phyloP scores from a whole-genome alignment of 2,329 filamentous ascomycete species.

The Fusarium mexicanum region DNA sequence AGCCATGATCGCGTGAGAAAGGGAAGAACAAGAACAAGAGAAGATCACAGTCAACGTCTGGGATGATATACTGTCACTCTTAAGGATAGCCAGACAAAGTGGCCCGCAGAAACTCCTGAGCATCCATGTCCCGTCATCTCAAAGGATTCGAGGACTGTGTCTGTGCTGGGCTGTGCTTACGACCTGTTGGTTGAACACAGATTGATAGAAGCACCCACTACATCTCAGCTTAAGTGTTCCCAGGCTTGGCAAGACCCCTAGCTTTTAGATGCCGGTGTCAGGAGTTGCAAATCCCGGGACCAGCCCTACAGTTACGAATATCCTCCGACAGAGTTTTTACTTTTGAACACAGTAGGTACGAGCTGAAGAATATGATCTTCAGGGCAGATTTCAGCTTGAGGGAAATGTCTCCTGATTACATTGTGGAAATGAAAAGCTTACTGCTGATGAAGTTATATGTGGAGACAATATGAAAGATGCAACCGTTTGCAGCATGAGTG shows the following conservation, averaged over 20 bases:
- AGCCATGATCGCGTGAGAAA: background rate
- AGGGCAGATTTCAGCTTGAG: background rate
- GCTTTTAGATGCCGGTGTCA: background rate
- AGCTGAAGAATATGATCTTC: background rate
- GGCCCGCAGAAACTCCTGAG: conserved; percentile 3
- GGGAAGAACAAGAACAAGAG: background rate
- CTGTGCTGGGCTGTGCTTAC: background rate
- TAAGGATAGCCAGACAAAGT: background rate
- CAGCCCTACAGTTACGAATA: background rate
- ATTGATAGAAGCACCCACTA: background rate
- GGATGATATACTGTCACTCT: background rate
- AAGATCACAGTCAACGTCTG: background rate
- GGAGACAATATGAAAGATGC: background rate
- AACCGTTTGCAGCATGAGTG: background rate
- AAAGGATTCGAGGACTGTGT: background rate
- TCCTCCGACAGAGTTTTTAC: background rate
- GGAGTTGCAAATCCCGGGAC: background rate
- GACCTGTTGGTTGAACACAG: background rate
- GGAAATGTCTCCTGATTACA: background rate
- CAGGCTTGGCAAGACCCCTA: background rate
- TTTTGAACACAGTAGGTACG: background rate
- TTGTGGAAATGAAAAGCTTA: background rate
- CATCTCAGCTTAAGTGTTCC: background rate
- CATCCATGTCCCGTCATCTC: background rate
- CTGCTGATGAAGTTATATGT: background rate